Percentiles rank a stretch among this genome's conserved stretches.
Conservation (phyloP, 2,329 filamentous ascomycete genomes). For the Alternaria hordeiaustralica region DNA sequence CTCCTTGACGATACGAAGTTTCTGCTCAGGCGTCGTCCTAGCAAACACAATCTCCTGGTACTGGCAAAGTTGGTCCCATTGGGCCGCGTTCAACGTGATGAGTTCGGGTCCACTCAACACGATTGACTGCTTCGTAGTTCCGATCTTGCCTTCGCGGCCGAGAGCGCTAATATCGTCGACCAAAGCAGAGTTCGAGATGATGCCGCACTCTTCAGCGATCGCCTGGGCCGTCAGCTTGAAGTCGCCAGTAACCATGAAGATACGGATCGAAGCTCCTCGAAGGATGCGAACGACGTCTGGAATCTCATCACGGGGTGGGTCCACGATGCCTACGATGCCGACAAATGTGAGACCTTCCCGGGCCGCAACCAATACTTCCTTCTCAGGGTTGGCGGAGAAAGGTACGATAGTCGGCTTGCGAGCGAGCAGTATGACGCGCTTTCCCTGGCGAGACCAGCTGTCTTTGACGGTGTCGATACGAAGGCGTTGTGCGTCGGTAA, state of each 20-base stretch:
- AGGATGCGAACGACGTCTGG: constrained; percentile 66
- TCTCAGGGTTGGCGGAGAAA: constrained; percentile 60
- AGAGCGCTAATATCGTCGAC: constrained; percentile 64
- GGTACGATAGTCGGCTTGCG: constrained; percentile 60
- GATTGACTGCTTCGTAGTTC: constrained; percentile 33
- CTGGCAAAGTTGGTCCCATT: constrained; percentile 70
- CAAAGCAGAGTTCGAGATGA: constrained; percentile 62
- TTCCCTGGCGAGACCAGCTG: constrained; percentile 71
- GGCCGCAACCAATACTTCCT: constrained; percentile 62
- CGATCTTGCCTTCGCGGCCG: constrained; percentile 39
- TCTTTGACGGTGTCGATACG: constrained; percentile 68
- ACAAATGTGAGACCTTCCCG: constrained; percentile 59
- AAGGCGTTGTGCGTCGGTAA: constrained; percentile 56
- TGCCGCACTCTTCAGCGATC: constrained; percentile 75
- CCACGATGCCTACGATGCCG: constrained; percentile 65
- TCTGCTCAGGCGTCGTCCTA: constrained; percentile 75
- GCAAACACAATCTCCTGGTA: constrained; percentile 80
- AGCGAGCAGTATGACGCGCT: constrained; percentile 71
- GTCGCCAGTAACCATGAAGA: constrained; percentile 84
- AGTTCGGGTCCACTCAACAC: constrained; percentile 58
- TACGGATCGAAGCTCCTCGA: constrained; percentile 72
- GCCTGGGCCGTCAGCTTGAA: constrained; percentile 76
- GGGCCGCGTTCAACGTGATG: constrained; percentile 67
- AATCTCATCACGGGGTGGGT: constrained; percentile 67
- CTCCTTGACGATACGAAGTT: constrained; percentile 78